phyloP scores from a whole-genome alignment of 129 eudicot genomes.

The Saposhnikovia divaricata region DNA sequence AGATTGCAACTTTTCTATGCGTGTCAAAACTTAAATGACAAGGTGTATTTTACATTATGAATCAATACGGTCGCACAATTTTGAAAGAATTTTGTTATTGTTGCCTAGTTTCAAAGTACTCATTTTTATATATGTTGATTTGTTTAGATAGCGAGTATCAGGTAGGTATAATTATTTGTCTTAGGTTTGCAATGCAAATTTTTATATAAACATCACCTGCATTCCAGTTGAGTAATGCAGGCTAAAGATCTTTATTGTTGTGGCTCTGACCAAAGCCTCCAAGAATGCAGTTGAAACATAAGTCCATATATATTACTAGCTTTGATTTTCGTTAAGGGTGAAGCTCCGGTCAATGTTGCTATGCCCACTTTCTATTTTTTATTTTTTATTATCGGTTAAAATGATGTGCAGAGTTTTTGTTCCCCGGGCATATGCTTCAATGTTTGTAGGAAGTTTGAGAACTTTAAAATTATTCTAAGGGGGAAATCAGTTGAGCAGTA shows the following conservation, averaged over 20 bases:
- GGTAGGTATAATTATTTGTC: neutral
- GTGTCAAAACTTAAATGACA: neutral
- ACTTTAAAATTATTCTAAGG: constrained; percentile 61
- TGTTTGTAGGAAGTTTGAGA: constrained; percentile 61
- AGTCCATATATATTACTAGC: constrained; percentile 61
- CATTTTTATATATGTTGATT: neutral
- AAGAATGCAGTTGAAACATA: constrained; percentile 44
- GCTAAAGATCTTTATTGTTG: neutral
- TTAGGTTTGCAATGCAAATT: neutral
- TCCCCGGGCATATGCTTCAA: constrained; percentile 78
- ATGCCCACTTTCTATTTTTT: neutral
- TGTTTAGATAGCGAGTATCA: neutral
- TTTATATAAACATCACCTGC: neutral
- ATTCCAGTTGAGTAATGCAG: too few relatives aligned
- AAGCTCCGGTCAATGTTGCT: constrained; percentile 9
- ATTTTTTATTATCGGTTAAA: constrained; percentile 1
- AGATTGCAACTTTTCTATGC: neutral
- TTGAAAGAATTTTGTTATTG: neutral
- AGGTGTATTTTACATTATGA: neutral
- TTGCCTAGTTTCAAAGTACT: neutral
- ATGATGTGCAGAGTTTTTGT: neutral
- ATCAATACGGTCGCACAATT: neutral
- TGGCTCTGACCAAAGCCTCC: constrained; percentile 25
- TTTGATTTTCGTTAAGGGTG: constrained; percentile 86
- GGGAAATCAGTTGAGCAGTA: constrained; percentile 83